Evolutionary conservation across 306 rosid genomes (phyloP).

Genomic region (Nissolia schottii): DNA sequence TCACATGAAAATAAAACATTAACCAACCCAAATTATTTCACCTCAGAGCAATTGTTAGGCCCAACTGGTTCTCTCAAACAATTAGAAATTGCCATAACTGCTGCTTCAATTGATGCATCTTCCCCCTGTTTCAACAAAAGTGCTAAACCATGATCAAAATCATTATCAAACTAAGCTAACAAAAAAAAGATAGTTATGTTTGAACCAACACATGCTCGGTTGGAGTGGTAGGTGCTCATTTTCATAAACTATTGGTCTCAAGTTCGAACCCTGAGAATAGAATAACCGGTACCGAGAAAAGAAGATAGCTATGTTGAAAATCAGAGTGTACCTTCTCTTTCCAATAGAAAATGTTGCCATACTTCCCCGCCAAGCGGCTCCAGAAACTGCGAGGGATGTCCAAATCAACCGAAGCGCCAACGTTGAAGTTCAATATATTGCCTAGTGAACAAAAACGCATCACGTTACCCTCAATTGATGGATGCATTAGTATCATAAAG

Average conservation of each 20-base stretch:
- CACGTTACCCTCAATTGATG: not conserved
- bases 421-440: conserved; percentile 88
- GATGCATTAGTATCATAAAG: not conserved
- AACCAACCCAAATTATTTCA: conserved; percentile 41
- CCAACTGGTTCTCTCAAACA: conserved; percentile 93
- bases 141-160: not conserved
- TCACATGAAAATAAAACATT: not conserved
- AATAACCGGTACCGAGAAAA: too few species aligned
- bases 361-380: conserved; percentile 95
- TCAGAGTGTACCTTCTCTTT: conserved; percentile 65
- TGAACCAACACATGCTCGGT: too few species aligned
- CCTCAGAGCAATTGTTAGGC: conserved; percentile 78
- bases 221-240: too few species aligned
- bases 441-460: conserved; percentile 46
- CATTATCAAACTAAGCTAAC: not conserved
- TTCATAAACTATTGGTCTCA: too few species aligned
- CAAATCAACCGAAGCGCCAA: conserved; percentile 79
- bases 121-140: conserved; percentile 70
- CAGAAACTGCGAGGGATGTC: conserved; percentile 93
- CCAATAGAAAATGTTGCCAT: conserved; percentile 94
- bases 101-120: conserved; percentile 91
- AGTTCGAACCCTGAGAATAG: too few species aligned
- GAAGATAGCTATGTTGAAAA: not conserved
- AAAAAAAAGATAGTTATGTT: not conserved
- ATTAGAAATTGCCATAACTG: conserved; percentile 78